Percentiles rank a stretch among this genome's conserved stretches.
phyloP scores from a whole-genome alignment of 2,329 filamentous ascomycete species.

The Arthroderma sp. region DNA sequence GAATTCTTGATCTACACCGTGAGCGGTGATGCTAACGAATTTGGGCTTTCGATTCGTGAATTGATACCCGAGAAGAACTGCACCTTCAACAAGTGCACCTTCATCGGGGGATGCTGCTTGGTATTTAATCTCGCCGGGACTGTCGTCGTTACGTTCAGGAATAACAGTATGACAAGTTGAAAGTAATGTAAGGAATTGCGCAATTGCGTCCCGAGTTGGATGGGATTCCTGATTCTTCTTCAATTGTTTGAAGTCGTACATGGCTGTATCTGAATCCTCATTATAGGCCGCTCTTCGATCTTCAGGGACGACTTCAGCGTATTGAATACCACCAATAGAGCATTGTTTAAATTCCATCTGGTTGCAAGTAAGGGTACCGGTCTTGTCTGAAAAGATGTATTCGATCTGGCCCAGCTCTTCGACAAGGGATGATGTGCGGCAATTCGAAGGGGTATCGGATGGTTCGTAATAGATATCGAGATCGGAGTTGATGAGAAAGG shows the following conservation, averaged over 20 bases:
- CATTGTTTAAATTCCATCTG: conserved; percentile 98
- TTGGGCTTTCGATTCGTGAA: conserved; percentile 85
- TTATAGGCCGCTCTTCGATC: conserved; percentile 70
- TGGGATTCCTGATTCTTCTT: conserved; percentile 56
- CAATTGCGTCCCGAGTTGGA: conserved; percentile 47
- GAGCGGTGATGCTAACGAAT: conserved; percentile 69
- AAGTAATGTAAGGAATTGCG: conserved; percentile 79
- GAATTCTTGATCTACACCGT: conserved; percentile 64
- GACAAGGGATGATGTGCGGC: conserved; percentile 87
- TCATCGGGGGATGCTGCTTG: conserved; percentile 96
- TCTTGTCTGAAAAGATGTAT: conserved; percentile 98
- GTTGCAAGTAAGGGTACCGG: conserved; percentile 92
- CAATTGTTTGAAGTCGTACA: conserved; percentile 73
- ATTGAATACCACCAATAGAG: conserved; percentile 85
- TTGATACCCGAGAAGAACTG: conserved; percentile 70
- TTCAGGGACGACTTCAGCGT: conserved; percentile 82
- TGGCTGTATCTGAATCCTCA: conserved; percentile 58
- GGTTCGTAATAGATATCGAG: conserved; percentile 96
- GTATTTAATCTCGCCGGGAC: conserved; percentile 77
- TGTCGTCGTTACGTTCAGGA: conserved; percentile 71
- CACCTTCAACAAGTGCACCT: conserved; percentile 89
- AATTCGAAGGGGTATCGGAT: conserved; percentile 89
- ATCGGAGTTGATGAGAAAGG: conserved; percentile 94
- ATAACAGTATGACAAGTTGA: conserved; percentile 95
- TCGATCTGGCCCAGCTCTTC: conserved; percentile 97